phyloP scores from a whole-genome alignment of 1,284 basidiomycete species.

The Hymenochaete sp. region DNA sequence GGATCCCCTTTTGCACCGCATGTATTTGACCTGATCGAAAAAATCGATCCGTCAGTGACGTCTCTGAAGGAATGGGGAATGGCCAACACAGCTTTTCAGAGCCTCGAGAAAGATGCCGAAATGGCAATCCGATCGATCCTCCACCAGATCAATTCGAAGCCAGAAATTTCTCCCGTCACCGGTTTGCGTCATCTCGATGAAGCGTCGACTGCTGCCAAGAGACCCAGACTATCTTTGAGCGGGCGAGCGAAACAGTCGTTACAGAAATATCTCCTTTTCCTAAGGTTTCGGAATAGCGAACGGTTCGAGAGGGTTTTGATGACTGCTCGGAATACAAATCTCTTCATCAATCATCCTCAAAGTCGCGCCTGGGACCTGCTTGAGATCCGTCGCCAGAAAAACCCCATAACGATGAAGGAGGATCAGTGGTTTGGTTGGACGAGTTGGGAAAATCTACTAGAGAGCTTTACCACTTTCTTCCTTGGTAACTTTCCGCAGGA shows the following conservation, averaged over 20 bases:
- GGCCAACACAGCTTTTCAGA: constrained; percentile 34
- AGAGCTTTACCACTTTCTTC: constrained; percentile 15
- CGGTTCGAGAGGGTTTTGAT: constrained; percentile 29
- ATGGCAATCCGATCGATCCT: constrained; percentile 29
- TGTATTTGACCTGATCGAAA: constrained; percentile 38
- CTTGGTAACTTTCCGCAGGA: constrained; percentile 14
- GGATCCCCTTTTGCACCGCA: constrained; percentile 23
- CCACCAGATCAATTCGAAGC: constrained; percentile 20
- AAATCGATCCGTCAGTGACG: constrained; percentile 27
- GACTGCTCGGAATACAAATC: constrained; percentile 4
- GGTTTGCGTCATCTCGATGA: background rate
- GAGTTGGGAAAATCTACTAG: constrained; percentile 9
- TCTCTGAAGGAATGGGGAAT: constrained; percentile 29
- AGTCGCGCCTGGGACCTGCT: constrained; percentile 20
- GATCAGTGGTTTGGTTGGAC: too few relatives aligned
- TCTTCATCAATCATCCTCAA: constrained; percentile 23
- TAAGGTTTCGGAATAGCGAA: constrained; percentile 46
- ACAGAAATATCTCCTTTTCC: constrained; percentile 42
- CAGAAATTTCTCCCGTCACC: constrained; percentile 21
- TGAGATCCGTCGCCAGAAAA: too few relatives aligned
- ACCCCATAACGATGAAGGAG: too few relatives aligned
- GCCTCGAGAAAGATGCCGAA: constrained; percentile 36
- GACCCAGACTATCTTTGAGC: constrained; percentile 22
- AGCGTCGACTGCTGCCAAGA: background rate
- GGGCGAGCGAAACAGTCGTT: constrained; percentile 30